These are phyloP conservation scores for Lactarius tabidus DNA, from an alignment of 768 basidiomycete species.

Conservation along the genomic window DNA sequence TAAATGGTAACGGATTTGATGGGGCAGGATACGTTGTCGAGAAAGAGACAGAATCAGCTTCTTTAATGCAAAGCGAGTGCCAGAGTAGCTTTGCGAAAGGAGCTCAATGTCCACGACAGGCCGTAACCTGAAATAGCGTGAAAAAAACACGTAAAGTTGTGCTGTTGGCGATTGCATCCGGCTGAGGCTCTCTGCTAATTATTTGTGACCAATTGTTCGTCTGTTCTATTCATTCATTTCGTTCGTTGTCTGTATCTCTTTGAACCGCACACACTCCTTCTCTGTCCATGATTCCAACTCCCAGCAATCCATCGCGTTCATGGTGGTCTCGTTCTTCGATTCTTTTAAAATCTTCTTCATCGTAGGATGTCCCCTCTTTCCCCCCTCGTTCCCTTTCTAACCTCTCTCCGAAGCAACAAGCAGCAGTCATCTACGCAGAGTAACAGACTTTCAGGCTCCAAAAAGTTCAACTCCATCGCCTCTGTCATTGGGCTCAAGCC, in stretches of 20 bases:
- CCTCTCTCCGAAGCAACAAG: slow-evolving; percentile 2
- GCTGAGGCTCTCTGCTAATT: not conserved
- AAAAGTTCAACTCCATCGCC: slow-evolving; percentile 54
- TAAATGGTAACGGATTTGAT: not conserved
- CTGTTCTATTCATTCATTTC: not conserved
- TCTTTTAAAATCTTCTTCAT: slow-evolving; percentile 27
- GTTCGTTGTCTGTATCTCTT: not conserved
- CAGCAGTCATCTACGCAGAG: slow-evolving; percentile 1
- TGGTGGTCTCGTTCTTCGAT: slow-evolving; percentile 37
- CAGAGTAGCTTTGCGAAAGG: no score
- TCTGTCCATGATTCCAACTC: slow-evolving; percentile 10
- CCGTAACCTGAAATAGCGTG: not conserved
- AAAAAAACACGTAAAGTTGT: not conserved
- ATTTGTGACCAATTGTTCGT: not conserved
- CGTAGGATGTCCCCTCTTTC: slow-evolving; percentile 9
- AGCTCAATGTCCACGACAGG: not conserved
- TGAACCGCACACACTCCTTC: slow-evolving; percentile 14
- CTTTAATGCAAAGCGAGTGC: not conserved
- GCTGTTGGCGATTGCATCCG: not conserved
- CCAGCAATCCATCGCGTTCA: slow-evolving; percentile 27
- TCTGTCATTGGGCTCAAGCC: slow-evolving; percentile 60
- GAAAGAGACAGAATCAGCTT: not conserved
- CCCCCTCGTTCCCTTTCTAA: not conserved
- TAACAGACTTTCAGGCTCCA: slow-evolving; percentile 21
- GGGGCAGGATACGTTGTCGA: not conserved